Percentiles rank a stretch among this genome's conserved stretches.
Evolutionary conservation across 2,329 filamentous ascomycete genomes (phyloP).

Genomic region (Emmonsia crescens): DNA sequence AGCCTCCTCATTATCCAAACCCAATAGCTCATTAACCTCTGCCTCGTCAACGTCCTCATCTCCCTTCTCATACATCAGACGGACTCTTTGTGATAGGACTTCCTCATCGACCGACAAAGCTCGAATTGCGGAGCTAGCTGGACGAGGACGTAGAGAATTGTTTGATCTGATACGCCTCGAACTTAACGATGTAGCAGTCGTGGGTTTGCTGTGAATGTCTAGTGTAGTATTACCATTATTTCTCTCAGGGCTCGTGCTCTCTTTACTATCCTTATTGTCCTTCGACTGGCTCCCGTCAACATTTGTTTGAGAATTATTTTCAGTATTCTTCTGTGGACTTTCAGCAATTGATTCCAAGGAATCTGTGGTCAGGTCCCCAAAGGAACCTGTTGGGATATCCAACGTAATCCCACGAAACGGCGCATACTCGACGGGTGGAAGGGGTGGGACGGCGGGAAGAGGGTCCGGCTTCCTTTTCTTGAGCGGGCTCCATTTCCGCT

Average conservation of each 20-base stretch:
- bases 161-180: conserved; percentile 23
- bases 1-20: conserved; percentile 26
- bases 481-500: conserved; percentile 33
- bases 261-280: neutral
- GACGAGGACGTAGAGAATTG: conserved; percentile 29
- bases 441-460: conserved; percentile 22
- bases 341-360: conserved; percentile 27
- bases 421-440: conserved; percentile 23
- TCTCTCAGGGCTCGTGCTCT: neutral
- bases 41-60: conserved; percentile 42
- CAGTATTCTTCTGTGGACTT: neutral
- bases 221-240: neutral
- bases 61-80: conserved; percentile 53
- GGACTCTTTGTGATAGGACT: conserved; percentile 50
- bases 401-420: conserved; percentile 42
- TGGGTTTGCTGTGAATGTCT: conserved; percentile 8
- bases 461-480: conserved; percentile 27
- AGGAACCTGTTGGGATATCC: conserved; percentile 44
- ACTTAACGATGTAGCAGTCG: conserved; percentile 15
- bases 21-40: conserved; percentile 28
- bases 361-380: conserved; percentile 42
- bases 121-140: conserved; percentile 31
- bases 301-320: neutral
- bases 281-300: neutral
- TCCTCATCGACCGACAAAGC: conserved; percentile 55